Conservation (phyloP, 495 filamentous ascomycete species). For the Daldinia concentrica region DNA sequence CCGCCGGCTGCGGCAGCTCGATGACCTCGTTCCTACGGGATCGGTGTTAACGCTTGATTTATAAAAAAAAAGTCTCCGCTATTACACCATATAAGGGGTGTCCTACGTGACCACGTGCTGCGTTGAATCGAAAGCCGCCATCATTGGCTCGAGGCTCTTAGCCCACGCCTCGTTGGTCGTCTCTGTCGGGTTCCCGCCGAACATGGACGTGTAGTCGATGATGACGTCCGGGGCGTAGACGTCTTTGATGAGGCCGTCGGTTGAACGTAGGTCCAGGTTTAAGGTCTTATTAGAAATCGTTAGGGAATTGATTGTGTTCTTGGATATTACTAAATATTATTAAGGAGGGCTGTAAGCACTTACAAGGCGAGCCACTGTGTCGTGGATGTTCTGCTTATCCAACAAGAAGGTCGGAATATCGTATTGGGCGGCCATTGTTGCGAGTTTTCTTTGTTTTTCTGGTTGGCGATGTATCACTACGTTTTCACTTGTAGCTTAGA, state of each 20-base stretch:
- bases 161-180: slow-evolving; percentile 39
- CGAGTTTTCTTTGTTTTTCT: neutral
- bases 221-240: slow-evolving; percentile 40
- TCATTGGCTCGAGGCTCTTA: slow-evolving; percentile 3
- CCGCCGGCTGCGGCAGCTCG: neutral
- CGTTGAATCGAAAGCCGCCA: neutral
- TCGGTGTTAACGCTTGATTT: neutral
- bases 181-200: slow-evolving; percentile 38
- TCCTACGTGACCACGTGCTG: neutral
- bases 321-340: neutral
- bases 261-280: neutral
- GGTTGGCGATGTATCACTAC: neutral
- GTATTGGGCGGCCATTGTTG: neutral
- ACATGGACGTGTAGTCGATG: slow-evolving; percentile 48
- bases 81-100: neutral
- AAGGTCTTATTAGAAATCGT: neutral
- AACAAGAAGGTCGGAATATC: neutral
- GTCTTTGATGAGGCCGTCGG: slow-evolving; percentile 21
- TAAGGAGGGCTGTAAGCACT: neutral
- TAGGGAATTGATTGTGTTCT: neutral
- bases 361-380: neutral
- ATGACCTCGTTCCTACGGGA: neutral
- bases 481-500: neutral
- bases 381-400: slow-evolving; percentile 4
- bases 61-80: neutral